phyloP scores from a whole-genome alignment of 106 monocot species.

The Acorus gramineus region DNA sequence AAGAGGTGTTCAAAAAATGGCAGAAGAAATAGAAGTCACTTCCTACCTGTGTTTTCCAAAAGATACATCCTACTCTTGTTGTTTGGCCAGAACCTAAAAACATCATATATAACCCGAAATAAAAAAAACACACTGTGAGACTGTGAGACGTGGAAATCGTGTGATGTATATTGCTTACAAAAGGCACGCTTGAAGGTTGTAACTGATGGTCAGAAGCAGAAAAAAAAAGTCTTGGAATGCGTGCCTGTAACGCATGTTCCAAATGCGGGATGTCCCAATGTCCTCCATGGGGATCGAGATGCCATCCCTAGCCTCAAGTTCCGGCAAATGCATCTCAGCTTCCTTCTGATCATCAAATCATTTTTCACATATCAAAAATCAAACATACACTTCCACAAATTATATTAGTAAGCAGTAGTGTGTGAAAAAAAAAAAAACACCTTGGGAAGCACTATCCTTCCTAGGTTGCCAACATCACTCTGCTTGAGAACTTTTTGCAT shows the following conservation, averaged over 20 bases:
- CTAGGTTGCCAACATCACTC: slow-evolving; percentile 90
- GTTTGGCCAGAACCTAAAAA: slow-evolving; percentile 86
- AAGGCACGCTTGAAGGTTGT: no score
- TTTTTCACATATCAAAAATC: no score
- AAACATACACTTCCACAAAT: no score
- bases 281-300: slow-evolving; percentile 92
- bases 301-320: slow-evolving; percentile 76
- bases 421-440: slow-evolving; percentile 27
- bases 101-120: no score
- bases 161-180: no score
- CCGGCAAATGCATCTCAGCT: slow-evolving; percentile 87
- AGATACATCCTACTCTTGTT: slow-evolving; percentile 99
- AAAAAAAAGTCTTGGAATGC: no score
- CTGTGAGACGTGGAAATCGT: no score
- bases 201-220: no score
- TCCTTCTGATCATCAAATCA: slow-evolving; percentile 46
- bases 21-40: background rate
- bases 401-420: no score
- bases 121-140: no score
- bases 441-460: slow-evolving; percentile 94
- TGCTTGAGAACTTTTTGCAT: slow-evolving; percentile 95
- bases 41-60: slow-evolving; percentile 77
- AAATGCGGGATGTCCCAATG: slow-evolving; percentile 65
- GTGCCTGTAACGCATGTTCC: slow-evolving; percentile 96
- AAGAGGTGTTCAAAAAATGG: background rate